Evolutionary conservation across 225 moss, liverwort and hornwort genomes (phyloP).

Genomic region (Pleurozium schreberi): DNA sequence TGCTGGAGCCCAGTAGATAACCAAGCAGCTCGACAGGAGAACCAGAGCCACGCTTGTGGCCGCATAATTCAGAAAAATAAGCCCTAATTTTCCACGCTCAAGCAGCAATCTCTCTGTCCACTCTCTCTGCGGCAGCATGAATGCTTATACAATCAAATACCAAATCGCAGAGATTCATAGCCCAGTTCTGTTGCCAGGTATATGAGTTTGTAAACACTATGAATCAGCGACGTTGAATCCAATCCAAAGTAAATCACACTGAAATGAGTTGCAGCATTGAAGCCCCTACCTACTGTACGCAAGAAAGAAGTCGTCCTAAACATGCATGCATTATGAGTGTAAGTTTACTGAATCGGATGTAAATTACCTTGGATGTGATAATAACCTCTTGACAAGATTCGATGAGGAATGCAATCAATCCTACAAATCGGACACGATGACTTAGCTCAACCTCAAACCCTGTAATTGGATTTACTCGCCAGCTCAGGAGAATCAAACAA

Average conservation of each 20-base stretch:
- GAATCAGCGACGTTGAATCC: not conserved
- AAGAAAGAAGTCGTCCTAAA: not conserved
- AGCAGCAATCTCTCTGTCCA: constrained; percentile 36
- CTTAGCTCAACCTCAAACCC: not conserved
- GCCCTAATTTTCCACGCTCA: constrained; percentile 11
- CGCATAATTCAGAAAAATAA: constrained; percentile 39
- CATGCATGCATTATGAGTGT: not conserved
- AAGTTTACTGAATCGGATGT: not conserved
- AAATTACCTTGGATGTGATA: constrained; percentile 18
- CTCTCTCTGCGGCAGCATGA: constrained; percentile 24
- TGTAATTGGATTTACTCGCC: not conserved
- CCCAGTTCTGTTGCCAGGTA: not conserved
- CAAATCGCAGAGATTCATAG: not conserved
- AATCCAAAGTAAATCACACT: not conserved
- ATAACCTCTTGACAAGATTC: constrained; percentile 35
- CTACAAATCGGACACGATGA: not conserved
- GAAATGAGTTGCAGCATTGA: not conserved
- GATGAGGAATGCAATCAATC: constrained; percentile 26
- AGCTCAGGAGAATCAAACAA: not conserved
- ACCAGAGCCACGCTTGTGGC: constrained; percentile 44
- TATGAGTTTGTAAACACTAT: not conserved
- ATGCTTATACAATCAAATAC: not conserved
- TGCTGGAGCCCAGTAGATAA: constrained; percentile 68
- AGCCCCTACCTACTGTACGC: not conserved
- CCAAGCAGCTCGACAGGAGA: constrained; percentile 52